These are phyloP conservation scores for Nemania serpens DNA, from an alignment of 2,329 filamentous ascomycete species.

Conservation along the genomic window DNA sequence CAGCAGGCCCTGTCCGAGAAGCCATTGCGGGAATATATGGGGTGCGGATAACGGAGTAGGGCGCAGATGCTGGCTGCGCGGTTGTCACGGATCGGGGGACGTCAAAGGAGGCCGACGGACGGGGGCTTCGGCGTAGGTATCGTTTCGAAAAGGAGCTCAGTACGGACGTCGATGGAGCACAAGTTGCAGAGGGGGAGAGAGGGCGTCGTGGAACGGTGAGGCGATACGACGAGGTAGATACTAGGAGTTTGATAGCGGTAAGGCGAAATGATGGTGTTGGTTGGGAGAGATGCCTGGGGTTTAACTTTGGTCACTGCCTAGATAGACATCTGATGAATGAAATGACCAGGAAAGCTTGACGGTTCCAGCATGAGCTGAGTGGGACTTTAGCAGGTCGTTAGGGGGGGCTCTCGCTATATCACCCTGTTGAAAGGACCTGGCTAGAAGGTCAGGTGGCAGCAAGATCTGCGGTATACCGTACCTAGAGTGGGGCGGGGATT, in stretches of 20 bases:
- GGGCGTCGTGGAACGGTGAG: neutral
- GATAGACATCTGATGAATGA: constrained; percentile 30
- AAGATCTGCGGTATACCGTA: neutral
- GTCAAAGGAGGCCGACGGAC: constrained; percentile 25
- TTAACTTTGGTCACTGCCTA: constrained; percentile 25
- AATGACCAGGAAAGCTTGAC: constrained; percentile 25
- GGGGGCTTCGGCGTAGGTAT: constrained; percentile 19
- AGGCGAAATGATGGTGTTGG: constrained; percentile 22
- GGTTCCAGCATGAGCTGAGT: constrained; percentile 22
- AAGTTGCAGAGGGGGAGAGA: neutral
- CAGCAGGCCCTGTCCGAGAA: constrained; percentile 71
- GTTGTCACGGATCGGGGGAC: constrained; percentile 25
- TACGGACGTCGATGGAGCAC: constrained; percentile 10
- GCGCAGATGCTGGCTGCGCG: constrained; percentile 21
- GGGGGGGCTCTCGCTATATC: too few relatives aligned
- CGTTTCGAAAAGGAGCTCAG: constrained; percentile 32
- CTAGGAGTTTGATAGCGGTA: constrained; percentile 16
- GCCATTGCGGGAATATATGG: constrained; percentile 67
- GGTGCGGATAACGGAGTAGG: constrained; percentile 10
- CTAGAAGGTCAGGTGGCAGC: constrained; percentile 16
- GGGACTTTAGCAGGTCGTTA: constrained; percentile 8
- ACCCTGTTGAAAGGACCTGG: neutral
- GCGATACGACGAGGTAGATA: constrained; percentile 4
- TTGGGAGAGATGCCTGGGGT: constrained; percentile 12
- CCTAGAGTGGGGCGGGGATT: too few relatives aligned